phyloP scores from a whole-genome alignment of 768 basidiomycete genomes.

The Podaxis sp. region DNA sequence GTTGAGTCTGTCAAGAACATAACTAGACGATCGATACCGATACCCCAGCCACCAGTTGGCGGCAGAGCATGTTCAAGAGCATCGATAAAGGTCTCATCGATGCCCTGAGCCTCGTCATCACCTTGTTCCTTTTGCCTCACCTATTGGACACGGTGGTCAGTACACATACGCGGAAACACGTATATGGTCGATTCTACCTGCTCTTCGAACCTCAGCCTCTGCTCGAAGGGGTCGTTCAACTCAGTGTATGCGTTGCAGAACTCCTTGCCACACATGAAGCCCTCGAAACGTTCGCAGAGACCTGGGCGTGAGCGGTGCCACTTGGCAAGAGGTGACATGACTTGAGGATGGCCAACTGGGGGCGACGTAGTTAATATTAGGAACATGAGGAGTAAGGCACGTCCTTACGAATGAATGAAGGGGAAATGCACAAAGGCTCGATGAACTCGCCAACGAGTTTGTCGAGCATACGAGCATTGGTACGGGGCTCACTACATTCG shows the following conservation, averaged over 20 bases:
- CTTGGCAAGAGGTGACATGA: slow-evolving; percentile 99
- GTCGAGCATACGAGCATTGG: slow-evolving; percentile 92
- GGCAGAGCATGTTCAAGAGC: slow-evolving; percentile 98
- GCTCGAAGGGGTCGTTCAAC: slow-evolving; percentile 98
- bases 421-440: slow-evolving; percentile 94
- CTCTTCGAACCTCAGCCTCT: slow-evolving; percentile 93
- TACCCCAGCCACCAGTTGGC: slow-evolving; percentile 96
- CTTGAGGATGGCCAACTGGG: slow-evolving; percentile 94
- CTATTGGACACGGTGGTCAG: slow-evolving; percentile 29
- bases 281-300: slow-evolving; percentile 98
- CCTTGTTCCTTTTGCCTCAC: slow-evolving; percentile 92
- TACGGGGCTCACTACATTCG: slow-evolving; percentile 94
- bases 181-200: slow-evolving; percentile 44
- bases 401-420: slow-evolving; percentile 83
- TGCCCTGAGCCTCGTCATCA: slow-evolving; percentile 96
- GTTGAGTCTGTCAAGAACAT: slow-evolving; percentile 99
- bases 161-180: background rate
- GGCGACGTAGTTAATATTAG: slow-evolving; percentile 10
- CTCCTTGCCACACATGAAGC: slow-evolving; percentile 97
- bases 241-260: slow-evolving; percentile 99
- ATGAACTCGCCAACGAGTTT: slow-evolving; percentile 99
- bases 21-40: slow-evolving; percentile 93
- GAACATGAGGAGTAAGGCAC: background rate
- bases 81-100: slow-evolving; percentile 94
- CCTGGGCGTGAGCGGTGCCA: slow-evolving; percentile 97